Base-by-base conservation (phyloP, 345 rosid species). In the Abelmoschus esculentus region DNA sequence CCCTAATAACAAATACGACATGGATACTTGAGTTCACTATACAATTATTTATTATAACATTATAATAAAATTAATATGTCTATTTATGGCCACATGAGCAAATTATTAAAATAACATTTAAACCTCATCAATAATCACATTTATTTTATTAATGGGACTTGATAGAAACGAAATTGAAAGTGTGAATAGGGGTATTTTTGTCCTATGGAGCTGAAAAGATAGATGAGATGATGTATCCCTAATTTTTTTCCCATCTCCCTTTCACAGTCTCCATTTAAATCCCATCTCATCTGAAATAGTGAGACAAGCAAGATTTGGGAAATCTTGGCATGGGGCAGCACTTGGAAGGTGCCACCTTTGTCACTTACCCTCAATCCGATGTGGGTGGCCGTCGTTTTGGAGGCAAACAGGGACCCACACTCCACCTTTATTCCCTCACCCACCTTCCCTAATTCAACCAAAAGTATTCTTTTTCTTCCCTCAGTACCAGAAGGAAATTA, bases 381-480 rank as follows among this genome's bases (percentile, higher is more conserved):
- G 86, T 82, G 81, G 79, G 80, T 84, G 86, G 83, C 84, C 83
- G 88, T 90, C 98, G 91, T 88, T 90, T 90, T 76, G 89, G 86
- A 72, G 83, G 82, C 92, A 82, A 73, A 84, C 84, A 83, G 91
- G 90, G 40, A 88, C 93, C 78, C 3, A 73, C 74, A 34, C 22
- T 75, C 73, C 34, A 10, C 11, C 15, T 75, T 79, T 73, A 62
- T 82, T 70, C 72, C 74, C 74, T 74, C 83, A 71, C 80, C 88
- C 76, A 80, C 82, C 79, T 17, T 60, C 72, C 1, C 14, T 0
- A 31, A 61, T 32, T 58, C 52, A 59, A 42, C 58, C 31, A 53
- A 50, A 70, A 14, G 40, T 19, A 65, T 22, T 54, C 29, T 32
- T 68, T 47, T 61, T 18, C 15, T 8, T 17, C 7, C 8, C 18